A percentile compares a stretch with the other conserved stretches of the same genome.
Evolutionary conservation across 78 protist genomes (phyloP).

Genomic region (Dictyostelium intermedium): DNA sequence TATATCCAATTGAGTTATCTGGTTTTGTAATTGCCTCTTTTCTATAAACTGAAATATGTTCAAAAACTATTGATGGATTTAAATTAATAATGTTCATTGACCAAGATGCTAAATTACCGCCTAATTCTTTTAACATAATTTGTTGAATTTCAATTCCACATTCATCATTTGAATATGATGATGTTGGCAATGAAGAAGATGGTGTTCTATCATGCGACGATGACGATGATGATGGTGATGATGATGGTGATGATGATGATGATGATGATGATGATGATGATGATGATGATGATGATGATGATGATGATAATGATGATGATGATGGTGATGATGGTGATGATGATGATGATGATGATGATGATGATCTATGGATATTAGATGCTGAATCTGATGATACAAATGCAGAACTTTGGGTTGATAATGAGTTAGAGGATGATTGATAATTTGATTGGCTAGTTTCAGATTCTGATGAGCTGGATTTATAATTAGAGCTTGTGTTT

Average conservation of each 20-base stretch:
- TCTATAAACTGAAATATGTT: background rate
- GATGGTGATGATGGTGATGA: background rate
- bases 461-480: background rate
- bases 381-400: background rate
- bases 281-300: background rate
- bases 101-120: background rate
- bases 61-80: too few species aligned
- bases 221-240: background rate
- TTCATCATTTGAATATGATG: background rate
- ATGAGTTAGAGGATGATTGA: background rate
- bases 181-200: background rate
- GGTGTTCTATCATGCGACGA: background rate
- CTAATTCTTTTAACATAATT: background rate
- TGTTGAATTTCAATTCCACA: slow-evolving; percentile 29
- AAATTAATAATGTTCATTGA: background rate
- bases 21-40: background rate
- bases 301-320: background rate
- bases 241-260: background rate
- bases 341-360: background rate
- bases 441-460: background rate
- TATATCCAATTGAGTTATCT: background rate
- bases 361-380: background rate
- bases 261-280: background rate
- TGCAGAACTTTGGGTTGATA: background rate
- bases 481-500: too few species aligned